These are phyloP conservation scores for Xylaria palmicola DNA, from an alignment of 495 filamentous ascomycete species.

Conservation along the genomic window DNA sequence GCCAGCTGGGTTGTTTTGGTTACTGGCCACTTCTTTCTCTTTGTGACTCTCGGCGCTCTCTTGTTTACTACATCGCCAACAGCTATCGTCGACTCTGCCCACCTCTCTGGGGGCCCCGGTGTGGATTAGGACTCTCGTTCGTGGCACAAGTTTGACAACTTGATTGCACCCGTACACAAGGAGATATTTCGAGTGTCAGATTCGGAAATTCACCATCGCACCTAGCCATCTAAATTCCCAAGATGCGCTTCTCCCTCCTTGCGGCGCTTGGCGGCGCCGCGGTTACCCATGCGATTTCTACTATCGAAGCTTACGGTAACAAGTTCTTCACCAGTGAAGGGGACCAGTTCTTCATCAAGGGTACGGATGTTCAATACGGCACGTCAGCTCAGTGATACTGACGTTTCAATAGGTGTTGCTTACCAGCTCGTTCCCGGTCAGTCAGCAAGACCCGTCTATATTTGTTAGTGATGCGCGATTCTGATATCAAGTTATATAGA, in stretches of 20 bases:
- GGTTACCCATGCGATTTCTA: slow-evolving; percentile 42
- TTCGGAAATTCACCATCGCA: background rate
- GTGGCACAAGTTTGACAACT: background rate
- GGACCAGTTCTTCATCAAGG: slow-evolving; percentile 79
- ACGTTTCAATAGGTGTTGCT: slow-evolving; percentile 59
- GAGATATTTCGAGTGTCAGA: background rate
- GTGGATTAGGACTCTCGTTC: background rate
- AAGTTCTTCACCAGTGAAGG: slow-evolving; percentile 82
- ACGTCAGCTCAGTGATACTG: slow-evolving; percentile 4
- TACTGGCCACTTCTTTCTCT: background rate
- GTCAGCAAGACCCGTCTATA: slow-evolving; percentile 2
- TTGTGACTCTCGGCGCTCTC: slow-evolving; percentile 1
- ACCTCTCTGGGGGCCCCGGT: background rate
- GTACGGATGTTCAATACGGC: slow-evolving; percentile 38
- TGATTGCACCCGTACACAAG: background rate
- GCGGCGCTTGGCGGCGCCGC: slow-evolving; percentile 34
- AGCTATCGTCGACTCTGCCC: background rate
- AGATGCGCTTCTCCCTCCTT: slow-evolving; percentile 37
- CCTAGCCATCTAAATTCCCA: slow-evolving; percentile 16
- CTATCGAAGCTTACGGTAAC: slow-evolving; percentile 69
- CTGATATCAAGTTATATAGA: slow-evolving; percentile 25
- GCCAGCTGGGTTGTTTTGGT: background rate
- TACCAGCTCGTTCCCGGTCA: slow-evolving; percentile 54
- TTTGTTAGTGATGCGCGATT: background rate
- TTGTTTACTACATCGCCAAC: background rate